Base-by-base conservation (phyloP, 2,329 filamentous ascomycete species). In the Paecilomyces dactylethromorphus region DNA sequence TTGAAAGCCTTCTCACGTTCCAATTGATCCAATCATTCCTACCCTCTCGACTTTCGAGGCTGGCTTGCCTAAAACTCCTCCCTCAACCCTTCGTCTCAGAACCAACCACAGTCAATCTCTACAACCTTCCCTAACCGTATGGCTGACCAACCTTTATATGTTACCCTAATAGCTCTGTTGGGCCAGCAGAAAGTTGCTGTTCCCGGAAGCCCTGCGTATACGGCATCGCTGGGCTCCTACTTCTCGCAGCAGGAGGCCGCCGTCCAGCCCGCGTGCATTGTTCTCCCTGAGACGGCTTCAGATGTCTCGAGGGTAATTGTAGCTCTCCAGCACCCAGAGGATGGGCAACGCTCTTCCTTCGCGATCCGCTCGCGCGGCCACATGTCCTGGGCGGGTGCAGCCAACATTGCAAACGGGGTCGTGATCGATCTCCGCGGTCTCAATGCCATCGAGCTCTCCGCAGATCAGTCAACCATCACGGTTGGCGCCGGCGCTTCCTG, bases 341-440 rank as follows among this genome's bases (percentile, higher is more conserved):
- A n/a, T n/a, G n/a, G n/a, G n/a, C n/a, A 29, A 21, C 13, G 33
- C n/a, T 29, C 22, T 26, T 39, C 24, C 18, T 57, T 65, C 54
- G 75, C 76, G 2, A 71, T 81, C 2, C 78, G 76, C 56, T 72
- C 75, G 54, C 78, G 78, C 31, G 78, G 79, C 2, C 78, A 81
- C 61, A 71, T 71, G 21, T 65, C 70, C 2, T 71, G 73, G 58
- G 66, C 71, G 0, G 77, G 77, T 22, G 71, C 72, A 10, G 76
- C 75, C 6, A 78, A 74, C 57, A 75, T 78, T 15, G 64, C 71
- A 0, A 66, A 67, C 29, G 78, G 78, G 3, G 74, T 81, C 8
- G 78, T 76, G 1, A 70, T 81, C 54, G 75, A 75, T 57, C 67
- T 81, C 15, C 21, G 54, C 15, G 35, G 55, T n/a, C 15, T 59